Conservation (phyloP, 2,329 filamentous ascomycete genomes). For the Epichloe sylvatica region DNA sequence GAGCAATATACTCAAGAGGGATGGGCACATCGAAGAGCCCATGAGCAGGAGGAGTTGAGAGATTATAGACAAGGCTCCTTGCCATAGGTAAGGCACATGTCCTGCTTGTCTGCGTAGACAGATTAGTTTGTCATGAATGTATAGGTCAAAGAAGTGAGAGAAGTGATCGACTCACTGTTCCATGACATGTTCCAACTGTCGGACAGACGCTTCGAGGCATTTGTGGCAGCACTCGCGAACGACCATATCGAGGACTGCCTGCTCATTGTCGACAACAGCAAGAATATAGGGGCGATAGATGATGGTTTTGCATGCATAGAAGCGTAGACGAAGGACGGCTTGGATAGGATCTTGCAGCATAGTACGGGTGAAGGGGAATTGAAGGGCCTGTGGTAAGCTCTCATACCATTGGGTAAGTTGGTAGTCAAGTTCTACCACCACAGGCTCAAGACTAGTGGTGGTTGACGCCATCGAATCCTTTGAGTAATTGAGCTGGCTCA, state of each 20-base stretch:
- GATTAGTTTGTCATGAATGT: conserved; percentile 3
- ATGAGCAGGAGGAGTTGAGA: conserved; percentile 71
- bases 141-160: background rate
- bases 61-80: conserved; percentile 69
- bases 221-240: conserved; percentile 69
- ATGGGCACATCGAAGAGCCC: conserved; percentile 70
- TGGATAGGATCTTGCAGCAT: conserved; percentile 61
- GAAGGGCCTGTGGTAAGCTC: conserved; percentile 56
- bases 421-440: conserved; percentile 68
- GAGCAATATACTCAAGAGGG: conserved; percentile 51
- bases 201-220: conserved; percentile 65
- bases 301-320: conserved; percentile 75
- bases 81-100: conserved; percentile 76
- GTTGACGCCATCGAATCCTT: conserved; percentile 59
- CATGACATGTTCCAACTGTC: conserved; percentile 65
- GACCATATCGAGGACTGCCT: conserved; percentile 53
- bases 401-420: conserved; percentile 80
- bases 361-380: conserved; percentile 59
- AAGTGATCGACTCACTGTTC: conserved; percentile 51
- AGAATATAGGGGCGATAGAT: conserved; percentile 76
- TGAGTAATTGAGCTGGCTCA: conserved; percentile 67
- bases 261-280: conserved; percentile 65
- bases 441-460: conserved; percentile 53
- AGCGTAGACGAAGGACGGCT: conserved; percentile 63
- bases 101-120: conserved; percentile 48